Evolutionary conservation across 1,284 basidiomycete genomes (phyloP).

Genomic region (Moniliella sp.): DNA sequence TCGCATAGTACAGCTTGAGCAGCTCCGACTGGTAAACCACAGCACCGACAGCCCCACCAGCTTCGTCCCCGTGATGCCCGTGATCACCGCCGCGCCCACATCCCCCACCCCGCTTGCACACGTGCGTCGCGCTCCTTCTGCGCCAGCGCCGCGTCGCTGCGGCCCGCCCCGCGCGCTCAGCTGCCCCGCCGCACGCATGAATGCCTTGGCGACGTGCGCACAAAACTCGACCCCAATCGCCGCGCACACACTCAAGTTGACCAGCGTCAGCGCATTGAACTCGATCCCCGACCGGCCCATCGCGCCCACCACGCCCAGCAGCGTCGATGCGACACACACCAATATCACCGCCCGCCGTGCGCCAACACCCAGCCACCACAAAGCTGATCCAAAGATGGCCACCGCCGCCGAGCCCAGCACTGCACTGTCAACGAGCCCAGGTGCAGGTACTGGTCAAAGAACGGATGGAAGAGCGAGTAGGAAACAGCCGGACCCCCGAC

Average conservation of each 20-base stretch:
- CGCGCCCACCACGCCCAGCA: conserved; percentile 45
- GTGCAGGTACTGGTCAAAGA: conserved; percentile 72
- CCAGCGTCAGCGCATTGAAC: conserved; percentile 77
- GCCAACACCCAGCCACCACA: conserved; percentile 69
- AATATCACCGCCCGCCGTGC: conserved; percentile 71
- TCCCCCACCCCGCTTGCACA: conserved; percentile 70
- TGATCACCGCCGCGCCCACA: conserved; percentile 77
- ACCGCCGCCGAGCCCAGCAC: conserved; percentile 64
- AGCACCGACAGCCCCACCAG: conserved; percentile 85
- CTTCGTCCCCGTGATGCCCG: conserved; percentile 90
- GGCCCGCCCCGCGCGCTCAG: too few species aligned
- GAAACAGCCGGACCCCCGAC: conserved; percentile 64
- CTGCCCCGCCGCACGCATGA: conserved; percentile 63
- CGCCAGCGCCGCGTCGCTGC: conserved; percentile 52
- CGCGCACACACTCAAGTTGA: conserved; percentile 76
- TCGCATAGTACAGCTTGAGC: conserved; percentile 26
- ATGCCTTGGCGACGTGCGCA: conserved; percentile 77
- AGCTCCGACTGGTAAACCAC: conserved; percentile 48
- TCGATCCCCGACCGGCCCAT: conserved; percentile 85
- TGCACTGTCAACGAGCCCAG: conserved; percentile 39
- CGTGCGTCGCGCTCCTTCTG: conserved; percentile 79
- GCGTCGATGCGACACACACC: conserved; percentile 59
- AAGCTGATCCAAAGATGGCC: conserved; percentile 63
- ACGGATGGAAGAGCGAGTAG: conserved; percentile 86
- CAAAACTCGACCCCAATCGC: conserved; percentile 96